phyloP scores from a whole-genome alignment of 306 rosid species.

The Hylodesmum podocarpum region DNA sequence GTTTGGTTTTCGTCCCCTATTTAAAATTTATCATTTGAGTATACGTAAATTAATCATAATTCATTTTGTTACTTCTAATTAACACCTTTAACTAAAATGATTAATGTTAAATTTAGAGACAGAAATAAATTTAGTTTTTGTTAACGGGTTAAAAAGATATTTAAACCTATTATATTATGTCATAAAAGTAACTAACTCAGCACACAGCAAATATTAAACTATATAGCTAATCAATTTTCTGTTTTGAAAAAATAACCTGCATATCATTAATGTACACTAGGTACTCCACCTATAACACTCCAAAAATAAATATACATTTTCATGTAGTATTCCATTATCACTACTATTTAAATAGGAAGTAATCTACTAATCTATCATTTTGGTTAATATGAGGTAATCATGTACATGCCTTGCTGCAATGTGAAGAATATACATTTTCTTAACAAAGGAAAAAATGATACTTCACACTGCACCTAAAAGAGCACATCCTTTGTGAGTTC shows the following conservation, averaged over 20 bases:
- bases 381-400: constrained; percentile 15
- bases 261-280: constrained; percentile 32
- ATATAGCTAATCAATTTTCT: constrained; percentile 1
- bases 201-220: background rate
- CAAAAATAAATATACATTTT: constrained; percentile 27
- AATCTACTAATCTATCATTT: constrained; percentile 19
- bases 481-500: constrained; percentile 61
- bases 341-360: constrained; percentile 21
- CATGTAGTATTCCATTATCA: constrained; percentile 16
- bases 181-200: background rate
- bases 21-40: no score
- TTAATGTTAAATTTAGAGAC: no score
- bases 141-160: no score
- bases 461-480: constrained; percentile 9
- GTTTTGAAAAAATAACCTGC: background rate
- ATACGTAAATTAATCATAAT: no score
- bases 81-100: no score
- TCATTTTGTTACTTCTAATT: no score
- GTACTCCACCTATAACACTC: constrained; percentile 26
- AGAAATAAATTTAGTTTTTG: no score
- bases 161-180: no score
- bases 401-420: constrained; percentile 22
- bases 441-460: background rate
- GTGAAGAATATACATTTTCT: background rate
- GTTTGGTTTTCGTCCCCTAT: no score